Evolutionary conservation across 148 eudicot species (phyloP).

Genomic region (Beta vulgaris): DNA sequence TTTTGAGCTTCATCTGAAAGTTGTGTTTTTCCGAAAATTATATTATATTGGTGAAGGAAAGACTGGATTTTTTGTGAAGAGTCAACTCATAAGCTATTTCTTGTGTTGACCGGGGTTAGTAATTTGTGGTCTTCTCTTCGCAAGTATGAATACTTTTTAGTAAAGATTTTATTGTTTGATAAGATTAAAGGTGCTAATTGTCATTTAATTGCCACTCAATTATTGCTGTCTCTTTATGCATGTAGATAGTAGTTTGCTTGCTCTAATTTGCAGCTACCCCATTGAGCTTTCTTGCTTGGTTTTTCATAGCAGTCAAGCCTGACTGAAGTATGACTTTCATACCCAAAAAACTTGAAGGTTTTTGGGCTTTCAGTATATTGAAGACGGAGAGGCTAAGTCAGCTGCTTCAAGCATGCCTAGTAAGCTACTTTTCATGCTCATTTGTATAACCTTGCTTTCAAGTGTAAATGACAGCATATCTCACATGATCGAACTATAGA

Average conservation of each 20-base stretch:
- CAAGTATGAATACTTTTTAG: no score
- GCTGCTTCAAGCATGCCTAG: conserved; percentile 43
- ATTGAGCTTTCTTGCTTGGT: conserved; percentile 24
- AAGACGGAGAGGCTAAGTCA: conserved; percentile 47
- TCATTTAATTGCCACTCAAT: background rate
- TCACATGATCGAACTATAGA: background rate
- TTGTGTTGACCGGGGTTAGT: background rate
- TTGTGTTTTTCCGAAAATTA: no score
- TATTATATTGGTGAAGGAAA: no score
- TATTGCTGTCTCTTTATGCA: background rate
- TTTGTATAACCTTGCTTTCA: conserved; percentile 2
- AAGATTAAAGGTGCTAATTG: background rate
- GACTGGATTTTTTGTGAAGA: background rate
- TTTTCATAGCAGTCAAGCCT: conserved; percentile 29
- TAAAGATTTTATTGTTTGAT: no score
- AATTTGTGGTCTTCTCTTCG: background rate
- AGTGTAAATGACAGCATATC: background rate
- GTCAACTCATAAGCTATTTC: background rate
- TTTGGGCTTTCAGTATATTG: conserved; percentile 76
- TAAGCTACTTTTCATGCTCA: conserved; percentile 32
- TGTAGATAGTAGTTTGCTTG: conserved; percentile 6
- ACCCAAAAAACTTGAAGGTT: conserved; percentile 63
- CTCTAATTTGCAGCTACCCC: conserved; percentile 1
- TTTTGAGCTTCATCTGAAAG: background rate
- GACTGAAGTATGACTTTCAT: conserved; percentile 42